These are phyloP conservation scores for Cladophialophora exuberans DNA, from an alignment of 2,329 filamentous ascomycete genomes.

Conservation along the genomic window DNA sequence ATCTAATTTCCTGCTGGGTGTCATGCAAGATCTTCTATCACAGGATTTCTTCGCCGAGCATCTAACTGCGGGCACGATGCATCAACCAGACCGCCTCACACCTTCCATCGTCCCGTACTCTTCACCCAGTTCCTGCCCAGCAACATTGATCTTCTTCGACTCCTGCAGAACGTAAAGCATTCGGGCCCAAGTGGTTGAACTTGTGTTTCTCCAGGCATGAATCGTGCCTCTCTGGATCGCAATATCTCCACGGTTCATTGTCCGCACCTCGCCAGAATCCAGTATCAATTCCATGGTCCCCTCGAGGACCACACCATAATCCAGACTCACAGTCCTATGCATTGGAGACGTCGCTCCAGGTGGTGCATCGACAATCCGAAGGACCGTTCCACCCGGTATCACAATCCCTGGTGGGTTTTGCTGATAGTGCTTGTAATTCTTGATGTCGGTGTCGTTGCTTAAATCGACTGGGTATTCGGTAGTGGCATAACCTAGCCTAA, in stretches of 20 bases:
- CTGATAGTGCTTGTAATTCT: constrained; percentile 16
- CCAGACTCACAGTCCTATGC: constrained; percentile 59
- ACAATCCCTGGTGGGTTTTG: constrained; percentile 23
- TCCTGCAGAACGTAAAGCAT: constrained; percentile 31
- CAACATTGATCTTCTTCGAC: constrained; percentile 10
- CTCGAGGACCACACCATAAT: constrained; percentile 59
- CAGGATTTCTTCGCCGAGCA: too few species aligned
- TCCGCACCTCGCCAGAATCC: constrained; percentile 52
- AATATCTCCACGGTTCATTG: constrained; percentile 55
- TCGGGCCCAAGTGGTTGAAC: constrained; percentile 21
- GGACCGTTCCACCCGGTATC: constrained; percentile 26
- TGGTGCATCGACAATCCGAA: constrained; percentile 47
- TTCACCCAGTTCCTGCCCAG: constrained; percentile 19
- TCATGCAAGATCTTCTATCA: too few species aligned
- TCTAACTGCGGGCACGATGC: not conserved
- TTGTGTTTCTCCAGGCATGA: constrained; percentile 44
- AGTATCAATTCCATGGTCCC: constrained; percentile 56
- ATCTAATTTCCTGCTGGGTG: too few species aligned
- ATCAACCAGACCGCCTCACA: constrained; percentile 2
- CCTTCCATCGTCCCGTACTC: constrained; percentile 26
- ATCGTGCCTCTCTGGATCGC: constrained; percentile 55
- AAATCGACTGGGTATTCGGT: constrained; percentile 15
- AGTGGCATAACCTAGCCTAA: constrained; percentile 22
- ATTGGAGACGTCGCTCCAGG: constrained; percentile 49
- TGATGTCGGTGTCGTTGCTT: constrained; percentile 18